A percentile compares a stretch with the other conserved stretches of the same genome.
Conservation (phyloP, 805 yeast genomes). For the Candida sanyiensis region DNA sequence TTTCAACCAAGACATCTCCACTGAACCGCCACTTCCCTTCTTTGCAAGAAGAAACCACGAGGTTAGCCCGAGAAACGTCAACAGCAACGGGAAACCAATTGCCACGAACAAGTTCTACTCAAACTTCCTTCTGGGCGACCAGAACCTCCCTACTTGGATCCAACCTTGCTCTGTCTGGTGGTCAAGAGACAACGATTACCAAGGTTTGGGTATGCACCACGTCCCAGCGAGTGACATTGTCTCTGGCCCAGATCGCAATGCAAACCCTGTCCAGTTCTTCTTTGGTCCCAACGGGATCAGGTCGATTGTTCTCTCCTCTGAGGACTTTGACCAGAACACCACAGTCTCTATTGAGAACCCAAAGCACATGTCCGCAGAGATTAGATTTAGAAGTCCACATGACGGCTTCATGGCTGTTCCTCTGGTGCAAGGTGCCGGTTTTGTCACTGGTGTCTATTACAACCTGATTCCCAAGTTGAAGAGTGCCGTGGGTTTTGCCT, state of each 20-base stretch:
- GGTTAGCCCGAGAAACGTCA: slow-evolving; percentile 25
- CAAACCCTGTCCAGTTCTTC: slow-evolving; percentile 50
- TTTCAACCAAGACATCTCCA: slow-evolving; percentile 38
- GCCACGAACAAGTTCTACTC: slow-evolving; percentile 79
- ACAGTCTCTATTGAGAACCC: slow-evolving; percentile 27
- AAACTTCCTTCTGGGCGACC: slow-evolving; percentile 61
- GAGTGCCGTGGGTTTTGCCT: slow-evolving; percentile 62
- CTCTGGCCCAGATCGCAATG: slow-evolving; percentile 57
- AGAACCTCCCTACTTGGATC: slow-evolving; percentile 69
- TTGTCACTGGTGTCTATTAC: slow-evolving; percentile 61
- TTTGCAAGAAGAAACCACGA: slow-evolving; percentile 31
- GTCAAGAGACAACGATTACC: slow-evolving; percentile 39
- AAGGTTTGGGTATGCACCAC: slow-evolving; percentile 67
- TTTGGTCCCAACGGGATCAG: slow-evolving; percentile 65
- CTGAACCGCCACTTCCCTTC: slow-evolving; percentile 37
- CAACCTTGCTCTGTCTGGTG: slow-evolving; percentile 78
- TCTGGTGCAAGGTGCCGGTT: slow-evolving; percentile 77
- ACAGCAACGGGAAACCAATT: slow-evolving; percentile 35
- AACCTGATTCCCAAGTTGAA: slow-evolving; percentile 47
- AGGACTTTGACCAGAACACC: slow-evolving; percentile 32
- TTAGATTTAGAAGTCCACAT: slow-evolving; percentile 22
- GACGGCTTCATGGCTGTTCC: slow-evolving; percentile 47
- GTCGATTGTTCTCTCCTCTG: slow-evolving; percentile 48
- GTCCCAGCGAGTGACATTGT: slow-evolving; percentile 54
- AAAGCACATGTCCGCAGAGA: slow-evolving; percentile 31